Evolutionary conservation across 192 early-diverging fungal genomes (phyloP).

Genomic region (Rhizophagus prolifer): DNA sequence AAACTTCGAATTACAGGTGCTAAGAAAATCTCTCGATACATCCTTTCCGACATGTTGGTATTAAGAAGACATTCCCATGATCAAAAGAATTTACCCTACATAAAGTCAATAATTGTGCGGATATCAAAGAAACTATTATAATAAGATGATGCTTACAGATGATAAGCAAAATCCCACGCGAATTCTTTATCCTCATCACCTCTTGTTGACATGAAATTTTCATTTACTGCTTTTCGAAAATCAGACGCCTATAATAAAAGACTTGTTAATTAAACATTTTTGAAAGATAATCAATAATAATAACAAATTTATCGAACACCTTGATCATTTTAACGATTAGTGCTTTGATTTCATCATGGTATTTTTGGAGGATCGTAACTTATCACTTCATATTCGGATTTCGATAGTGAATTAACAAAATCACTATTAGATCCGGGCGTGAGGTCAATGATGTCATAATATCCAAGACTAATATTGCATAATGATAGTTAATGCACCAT

Average conservation of each 20-base stretch:
- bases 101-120: background rate
- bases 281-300: background rate
- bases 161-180: background rate
- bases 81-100: conserved; percentile 9
- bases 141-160: conserved; percentile 13
- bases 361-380: background rate
- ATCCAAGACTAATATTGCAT: background rate
- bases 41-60: conserved; percentile 4
- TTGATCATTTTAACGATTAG: background rate
- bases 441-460: background rate
- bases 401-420: background rate
- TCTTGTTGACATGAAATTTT: conserved; percentile 9
- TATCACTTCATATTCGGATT: background rate
- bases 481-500: conserved; percentile 10
- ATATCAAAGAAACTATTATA: background rate
- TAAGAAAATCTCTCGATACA: conserved; percentile 14
- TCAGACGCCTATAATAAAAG: conserved; percentile 1
- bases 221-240: conserved; percentile 14
- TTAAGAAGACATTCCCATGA: background rate
- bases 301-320: background rate
- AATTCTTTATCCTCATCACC: conserved; percentile 4
- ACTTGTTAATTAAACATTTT: background rate
- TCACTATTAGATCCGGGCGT: background rate
- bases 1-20: conserved; percentile 17
- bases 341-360: background rate